phyloP scores from a whole-genome alignment of 73 alveolate genomes.

The Paramecium octaurelia region DNA sequence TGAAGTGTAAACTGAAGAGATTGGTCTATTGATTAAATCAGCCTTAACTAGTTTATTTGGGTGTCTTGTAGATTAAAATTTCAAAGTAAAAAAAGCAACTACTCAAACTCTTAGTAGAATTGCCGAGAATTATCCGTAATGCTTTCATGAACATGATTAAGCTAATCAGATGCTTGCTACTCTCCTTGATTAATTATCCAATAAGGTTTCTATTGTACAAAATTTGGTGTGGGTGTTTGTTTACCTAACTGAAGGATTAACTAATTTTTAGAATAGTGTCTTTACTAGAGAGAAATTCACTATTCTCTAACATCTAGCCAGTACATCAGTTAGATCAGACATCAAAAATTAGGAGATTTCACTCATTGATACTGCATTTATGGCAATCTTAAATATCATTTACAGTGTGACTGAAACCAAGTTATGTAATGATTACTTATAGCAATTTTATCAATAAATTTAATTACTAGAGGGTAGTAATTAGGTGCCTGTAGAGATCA shows the following conservation, averaged over 20 bases:
- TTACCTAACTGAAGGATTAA: neutral
- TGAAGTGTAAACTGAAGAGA: neutral
- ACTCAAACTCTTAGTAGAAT: neutral
- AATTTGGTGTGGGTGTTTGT: neutral
- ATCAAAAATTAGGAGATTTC: neutral
- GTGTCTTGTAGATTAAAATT: neutral
- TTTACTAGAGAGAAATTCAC: neutral
- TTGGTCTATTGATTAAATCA: neutral
- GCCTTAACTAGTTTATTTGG: neutral
- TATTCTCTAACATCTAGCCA: neutral
- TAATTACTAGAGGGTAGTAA: neutral
- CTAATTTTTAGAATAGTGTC: neutral
- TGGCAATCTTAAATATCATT: constrained; percentile 23
- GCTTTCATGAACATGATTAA: neutral
- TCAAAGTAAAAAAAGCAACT: constrained; percentile 12
- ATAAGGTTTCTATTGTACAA: neutral
- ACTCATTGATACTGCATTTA: constrained; percentile 6
- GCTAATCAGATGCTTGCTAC: neutral
- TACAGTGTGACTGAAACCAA: neutral
- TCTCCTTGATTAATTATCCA: neutral
- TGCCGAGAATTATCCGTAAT: constrained; percentile 19
- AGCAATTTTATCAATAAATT: neutral
- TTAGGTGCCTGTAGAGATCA: neutral
- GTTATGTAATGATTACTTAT: neutral
- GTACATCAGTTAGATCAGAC: constrained; percentile 12